Percentiles rank a stretch among this genome's conserved stretches.
These are phyloP conservation scores for Aspergillus arachidicola DNA, from an alignment of 2,329 filamentous ascomycete species.

Conservation along the genomic window DNA sequence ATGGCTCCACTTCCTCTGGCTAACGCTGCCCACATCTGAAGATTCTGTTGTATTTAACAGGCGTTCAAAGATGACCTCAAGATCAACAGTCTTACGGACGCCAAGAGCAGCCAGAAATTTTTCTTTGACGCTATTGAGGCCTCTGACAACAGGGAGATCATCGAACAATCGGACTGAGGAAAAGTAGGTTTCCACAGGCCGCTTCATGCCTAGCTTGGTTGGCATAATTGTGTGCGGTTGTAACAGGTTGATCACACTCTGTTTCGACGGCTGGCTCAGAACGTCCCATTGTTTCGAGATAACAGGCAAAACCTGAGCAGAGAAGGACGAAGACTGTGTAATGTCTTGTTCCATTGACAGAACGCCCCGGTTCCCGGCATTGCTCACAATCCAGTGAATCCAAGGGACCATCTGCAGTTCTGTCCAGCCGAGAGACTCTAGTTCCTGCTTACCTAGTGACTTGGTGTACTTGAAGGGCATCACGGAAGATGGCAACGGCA, in stretches of 20 bases:
- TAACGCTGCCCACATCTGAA: conserved; percentile 51
- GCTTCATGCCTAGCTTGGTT: conserved; percentile 86
- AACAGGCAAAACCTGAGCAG: conserved; percentile 74
- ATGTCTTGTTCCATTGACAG: conserved; percentile 68
- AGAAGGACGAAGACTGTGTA: conserved; percentile 71
- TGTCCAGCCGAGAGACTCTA: conserved; percentile 83
- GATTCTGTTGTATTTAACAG: conserved; percentile 65
- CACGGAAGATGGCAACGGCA: conserved; percentile 79
- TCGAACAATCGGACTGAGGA: conserved; percentile 92
- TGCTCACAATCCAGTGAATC: conserved; percentile 78
- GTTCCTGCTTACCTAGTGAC: conserved; percentile 64
- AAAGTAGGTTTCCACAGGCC: conserved; percentile 85
- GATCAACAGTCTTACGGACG: conserved; percentile 91
- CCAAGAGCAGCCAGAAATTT: conserved; percentile 83
- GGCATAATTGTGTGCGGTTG: conserved; percentile 76
- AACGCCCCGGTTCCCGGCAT: conserved; percentile 58
- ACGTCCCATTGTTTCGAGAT: conserved; percentile 89
- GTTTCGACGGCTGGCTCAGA: conserved; percentile 67
- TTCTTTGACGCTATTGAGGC: conserved; percentile 80
- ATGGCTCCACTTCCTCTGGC: conserved; percentile 74
- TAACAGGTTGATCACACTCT: conserved; percentile 66
- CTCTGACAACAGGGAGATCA: conserved; percentile 80
- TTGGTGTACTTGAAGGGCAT: conserved; percentile 84
- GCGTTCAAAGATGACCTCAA: conserved; percentile 89
- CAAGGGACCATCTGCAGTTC: conserved; percentile 83